Conservation (phyloP, 2,329 filamentous ascomycete species). For the Cadophora sp. region DNA sequence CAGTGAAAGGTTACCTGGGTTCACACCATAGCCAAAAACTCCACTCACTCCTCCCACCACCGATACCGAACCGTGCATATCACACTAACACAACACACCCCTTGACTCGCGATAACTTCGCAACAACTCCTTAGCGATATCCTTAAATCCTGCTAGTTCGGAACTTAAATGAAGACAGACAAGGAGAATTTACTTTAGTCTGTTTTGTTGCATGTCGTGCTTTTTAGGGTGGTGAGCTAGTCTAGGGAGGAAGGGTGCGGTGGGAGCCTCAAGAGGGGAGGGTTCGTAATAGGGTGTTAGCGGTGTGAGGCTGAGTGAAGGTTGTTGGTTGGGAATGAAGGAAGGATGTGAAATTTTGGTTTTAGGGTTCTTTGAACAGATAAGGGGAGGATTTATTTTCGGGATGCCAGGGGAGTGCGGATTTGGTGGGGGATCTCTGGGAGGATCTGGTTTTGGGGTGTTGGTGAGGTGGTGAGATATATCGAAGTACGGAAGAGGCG, state of each 20-base stretch:
- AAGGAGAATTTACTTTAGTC: background rate
- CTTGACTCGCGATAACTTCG: background rate
- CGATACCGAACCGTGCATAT: background rate
- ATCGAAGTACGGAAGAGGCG: too few species aligned
- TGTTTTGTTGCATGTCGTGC: conserved; percentile 28
- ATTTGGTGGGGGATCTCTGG: too few species aligned
- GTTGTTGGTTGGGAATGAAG: too few species aligned
- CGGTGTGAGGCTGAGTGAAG: background rate
- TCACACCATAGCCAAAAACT: too few species aligned
- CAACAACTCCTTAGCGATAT: background rate
- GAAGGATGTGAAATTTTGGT: background rate
- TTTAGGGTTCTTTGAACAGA: background rate
- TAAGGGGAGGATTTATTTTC: too few species aligned
- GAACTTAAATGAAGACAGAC: background rate
- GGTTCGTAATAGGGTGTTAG: background rate
- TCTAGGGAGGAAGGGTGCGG: background rate
- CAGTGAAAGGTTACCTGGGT: too few species aligned
- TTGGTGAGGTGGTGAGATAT: too few species aligned
- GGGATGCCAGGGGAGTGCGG: too few species aligned
- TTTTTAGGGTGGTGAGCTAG: conserved; percentile 25
- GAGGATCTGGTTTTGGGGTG: too few species aligned
- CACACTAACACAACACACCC: background rate
- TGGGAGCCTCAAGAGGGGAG: background rate
- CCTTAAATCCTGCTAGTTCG: conserved; percentile 5
- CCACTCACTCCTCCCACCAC: too few species aligned